These are phyloP conservation scores for Leccinum disarticulatum DNA, from an alignment of 768 basidiomycete genomes.

Conservation along the genomic window DNA sequence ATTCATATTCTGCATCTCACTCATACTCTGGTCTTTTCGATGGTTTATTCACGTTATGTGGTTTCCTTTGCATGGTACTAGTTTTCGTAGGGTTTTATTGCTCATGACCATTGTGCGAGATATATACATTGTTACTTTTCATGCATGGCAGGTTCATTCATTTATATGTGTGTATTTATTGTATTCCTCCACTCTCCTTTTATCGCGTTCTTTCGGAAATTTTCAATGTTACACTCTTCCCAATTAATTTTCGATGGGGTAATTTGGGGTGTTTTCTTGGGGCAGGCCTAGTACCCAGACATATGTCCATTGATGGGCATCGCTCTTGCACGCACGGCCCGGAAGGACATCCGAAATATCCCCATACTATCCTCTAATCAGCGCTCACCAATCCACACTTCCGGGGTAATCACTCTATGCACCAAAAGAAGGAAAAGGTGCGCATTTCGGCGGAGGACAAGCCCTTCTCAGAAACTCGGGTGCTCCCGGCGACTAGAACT, in stretches of 20 bases:
- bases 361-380: not conserved
- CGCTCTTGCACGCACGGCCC: not conserved
- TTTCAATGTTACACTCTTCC: not conserved
- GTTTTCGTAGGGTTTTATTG: not conserved
- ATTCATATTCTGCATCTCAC: constrained; percentile 16
- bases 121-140: constrained; percentile 9
- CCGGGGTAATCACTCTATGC: no score
- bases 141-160: constrained; percentile 2
- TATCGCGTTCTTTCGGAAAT: not conserved
- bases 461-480: not conserved
- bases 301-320: not conserved
- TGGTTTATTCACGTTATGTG: not conserved
- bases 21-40: not conserved
- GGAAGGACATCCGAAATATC: not conserved
- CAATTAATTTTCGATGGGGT: constrained; percentile 1
- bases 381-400: not conserved
- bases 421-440: not conserved
- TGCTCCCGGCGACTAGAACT: not conserved
- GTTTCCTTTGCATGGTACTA: not conserved
- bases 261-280: not conserved
- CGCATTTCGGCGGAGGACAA: not conserved
- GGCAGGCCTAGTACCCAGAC: not conserved
- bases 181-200: constrained; percentile 1
- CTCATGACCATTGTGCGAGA: not conserved
- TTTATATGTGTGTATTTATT: constrained; percentile 5